Percentiles rank a stretch among this genome's conserved stretches.
Conservation (phyloP, 2,329 filamentous ascomycete species). For the Verticillium zaregamsianum region DNA sequence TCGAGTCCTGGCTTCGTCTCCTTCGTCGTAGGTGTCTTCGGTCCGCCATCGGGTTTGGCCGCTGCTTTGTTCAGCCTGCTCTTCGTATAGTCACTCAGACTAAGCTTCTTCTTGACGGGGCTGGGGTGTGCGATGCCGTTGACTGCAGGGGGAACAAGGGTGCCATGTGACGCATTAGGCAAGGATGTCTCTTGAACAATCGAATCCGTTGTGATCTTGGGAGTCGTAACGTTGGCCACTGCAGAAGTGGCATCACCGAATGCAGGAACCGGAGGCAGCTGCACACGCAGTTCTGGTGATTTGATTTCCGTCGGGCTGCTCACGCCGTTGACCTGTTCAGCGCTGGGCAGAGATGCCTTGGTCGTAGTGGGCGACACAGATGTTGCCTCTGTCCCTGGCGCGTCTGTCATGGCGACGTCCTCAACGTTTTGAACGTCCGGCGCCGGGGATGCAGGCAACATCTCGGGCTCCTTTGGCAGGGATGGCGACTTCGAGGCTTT, state of each 20-base stretch:
- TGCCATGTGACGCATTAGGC: conserved; percentile 30
- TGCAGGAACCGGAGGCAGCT: conserved; percentile 51
- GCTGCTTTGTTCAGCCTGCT: conserved; percentile 53
- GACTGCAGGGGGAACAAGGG: conserved; percentile 35
- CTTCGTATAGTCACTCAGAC: conserved; percentile 61
- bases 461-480: conserved; percentile 6
- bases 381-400: conserved; percentile 22
- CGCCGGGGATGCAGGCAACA: conserved; percentile 2
- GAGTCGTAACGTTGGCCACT: conserved; percentile 35
- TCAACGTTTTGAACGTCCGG: background rate
- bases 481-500: background rate
- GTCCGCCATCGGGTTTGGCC: conserved; percentile 18
- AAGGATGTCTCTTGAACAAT: conserved; percentile 48
- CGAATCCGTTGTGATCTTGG: conserved; percentile 40
- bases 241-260: conserved; percentile 38
- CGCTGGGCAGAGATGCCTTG: background rate
- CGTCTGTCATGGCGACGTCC: conserved; percentile 19
- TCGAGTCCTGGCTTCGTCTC: conserved; percentile 33
- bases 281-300: conserved; percentile 45
- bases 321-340: conserved; percentile 7
- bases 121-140: conserved; percentile 48
- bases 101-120: conserved; percentile 64
- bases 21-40: conserved; percentile 21
- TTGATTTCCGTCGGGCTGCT: conserved; percentile 9
- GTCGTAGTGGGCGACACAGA: conserved; percentile 19